Evolutionary conservation across 2,329 filamentous ascomycete species (phyloP).

Genomic region (Colletotrichum lindemuthianum): DNA sequence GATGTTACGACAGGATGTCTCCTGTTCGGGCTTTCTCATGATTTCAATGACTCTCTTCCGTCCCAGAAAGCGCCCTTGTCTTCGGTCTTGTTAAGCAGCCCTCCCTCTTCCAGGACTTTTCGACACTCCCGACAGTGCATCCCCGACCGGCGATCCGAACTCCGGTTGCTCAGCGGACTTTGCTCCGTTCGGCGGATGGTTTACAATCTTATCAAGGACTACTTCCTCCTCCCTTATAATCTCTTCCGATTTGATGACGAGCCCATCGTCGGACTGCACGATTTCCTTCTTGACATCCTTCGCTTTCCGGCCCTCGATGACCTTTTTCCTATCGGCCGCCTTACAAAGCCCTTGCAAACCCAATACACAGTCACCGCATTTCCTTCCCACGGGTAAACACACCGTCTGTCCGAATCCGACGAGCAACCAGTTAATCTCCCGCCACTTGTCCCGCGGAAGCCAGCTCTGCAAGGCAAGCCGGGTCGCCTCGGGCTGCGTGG

Average conservation of each 20-base stretch:
- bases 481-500: constrained; percentile 84
- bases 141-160: not conserved
- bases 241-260: constrained; percentile 36
- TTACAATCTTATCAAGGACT: constrained; percentile 36
- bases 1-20: not conserved
- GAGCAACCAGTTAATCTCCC: constrained; percentile 89
- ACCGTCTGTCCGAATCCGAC: constrained; percentile 90
- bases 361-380: constrained; percentile 87
- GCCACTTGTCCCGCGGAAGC: constrained; percentile 87
- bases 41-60: too few species aligned
- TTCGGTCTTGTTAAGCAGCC: not conserved
- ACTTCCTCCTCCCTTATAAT: constrained; percentile 44
- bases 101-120: constrained; percentile 2
- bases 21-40: too few species aligned
- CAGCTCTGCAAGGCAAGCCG: constrained; percentile 79
- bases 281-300: constrained; percentile 43
- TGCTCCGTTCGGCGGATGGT: constrained; percentile 1
- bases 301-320: constrained; percentile 65
- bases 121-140: not conserved
- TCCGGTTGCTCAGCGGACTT: not conserved
- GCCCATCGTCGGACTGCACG: constrained; percentile 39
- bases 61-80: not conserved
- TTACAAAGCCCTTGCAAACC: constrained; percentile 80
- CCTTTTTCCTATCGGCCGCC: constrained; percentile 73
- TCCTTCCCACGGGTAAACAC: constrained; percentile 81